These are phyloP conservation scores for Cornus florida DNA, from an alignment of 148 eudicot species.

Conservation along the genomic window DNA sequence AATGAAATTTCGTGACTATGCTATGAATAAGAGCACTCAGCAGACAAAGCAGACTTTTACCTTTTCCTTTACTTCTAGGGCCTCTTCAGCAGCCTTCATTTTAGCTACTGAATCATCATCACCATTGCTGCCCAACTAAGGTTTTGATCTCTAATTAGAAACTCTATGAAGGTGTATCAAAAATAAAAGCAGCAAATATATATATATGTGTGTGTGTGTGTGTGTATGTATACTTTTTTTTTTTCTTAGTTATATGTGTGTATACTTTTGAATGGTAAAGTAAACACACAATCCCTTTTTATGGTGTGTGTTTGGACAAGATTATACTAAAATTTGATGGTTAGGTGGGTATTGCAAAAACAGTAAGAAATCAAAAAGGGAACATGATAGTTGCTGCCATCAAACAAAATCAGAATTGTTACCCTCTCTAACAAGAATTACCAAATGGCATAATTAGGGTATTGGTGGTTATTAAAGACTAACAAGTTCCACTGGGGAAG, in stretches of 20 bases:
- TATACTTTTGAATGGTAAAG: too few species aligned
- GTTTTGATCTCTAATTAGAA: conserved; percentile 5
- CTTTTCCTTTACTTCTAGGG: conserved; percentile 73
- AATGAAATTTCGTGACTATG: background rate
- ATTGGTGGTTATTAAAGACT: background rate
- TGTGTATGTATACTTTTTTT: too few species aligned
- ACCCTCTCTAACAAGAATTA: too few species aligned
- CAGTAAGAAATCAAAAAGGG: background rate
- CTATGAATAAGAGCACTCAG: background rate
- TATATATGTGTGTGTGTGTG: too few species aligned
- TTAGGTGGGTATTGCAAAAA: background rate
- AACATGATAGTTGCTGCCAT: background rate
- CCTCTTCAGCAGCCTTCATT: conserved; percentile 86
- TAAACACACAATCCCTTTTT: too few species aligned
- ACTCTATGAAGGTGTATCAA: conserved; percentile 5
- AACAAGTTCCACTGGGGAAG: background rate
- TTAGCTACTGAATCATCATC: conserved; percentile 66
- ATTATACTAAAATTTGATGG: background rate
- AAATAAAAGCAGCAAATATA: conserved; percentile 1
- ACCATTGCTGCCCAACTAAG: conserved; percentile 54
- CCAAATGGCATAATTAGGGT: background rate
- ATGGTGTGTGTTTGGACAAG: background rate
- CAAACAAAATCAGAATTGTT: background rate
- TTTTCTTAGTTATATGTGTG: too few species aligned
- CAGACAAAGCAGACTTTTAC: conserved; percentile 20